Percentiles rank a stretch among this genome's conserved stretches.
Evolutionary conservation across 495 filamentous ascomycete genomes (phyloP).

Genomic region (Bacidia rubella): DNA sequence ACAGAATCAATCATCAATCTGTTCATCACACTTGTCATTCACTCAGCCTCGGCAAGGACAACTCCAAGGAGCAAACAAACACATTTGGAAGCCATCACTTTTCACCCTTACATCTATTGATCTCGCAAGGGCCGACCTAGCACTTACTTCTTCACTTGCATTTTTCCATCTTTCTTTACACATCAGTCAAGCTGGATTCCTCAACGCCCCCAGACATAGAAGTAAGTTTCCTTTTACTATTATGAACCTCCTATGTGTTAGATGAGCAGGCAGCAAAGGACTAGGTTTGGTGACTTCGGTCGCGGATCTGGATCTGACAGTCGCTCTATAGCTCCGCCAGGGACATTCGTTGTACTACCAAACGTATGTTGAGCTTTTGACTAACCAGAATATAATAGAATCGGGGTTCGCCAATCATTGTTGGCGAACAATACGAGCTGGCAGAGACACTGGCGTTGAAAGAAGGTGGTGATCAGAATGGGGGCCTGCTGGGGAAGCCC

Average conservation of each 20-base stretch:
- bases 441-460: constrained; percentile 37
- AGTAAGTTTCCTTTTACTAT: constrained; percentile 7
- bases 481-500: constrained; percentile 40
- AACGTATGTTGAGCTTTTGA: constrained; percentile 10
- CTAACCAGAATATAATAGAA: constrained; percentile 18
- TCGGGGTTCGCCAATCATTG: constrained; percentile 38
- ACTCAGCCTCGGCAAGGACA: neutral
- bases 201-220: constrained; percentile 10
- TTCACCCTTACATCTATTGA: constrained; percentile 9
- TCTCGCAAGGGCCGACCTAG: constrained; percentile 4
- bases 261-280: constrained; percentile 5
- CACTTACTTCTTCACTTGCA: neutral
- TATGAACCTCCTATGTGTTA: neutral
- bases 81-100: neutral
- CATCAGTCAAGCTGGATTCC: constrained; percentile 16
- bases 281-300: neutral
- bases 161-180: neutral
- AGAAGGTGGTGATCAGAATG: constrained; percentile 33
- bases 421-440: constrained; percentile 40
- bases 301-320: neutral
- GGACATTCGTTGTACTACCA: constrained; percentile 18
- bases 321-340: constrained; percentile 6
- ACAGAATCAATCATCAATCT: neutral
- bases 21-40: neutral
- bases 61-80: neutral